Conservation (phyloP, 2,329 filamentous ascomycete genomes). For the Atkinsonella texensis region DNA sequence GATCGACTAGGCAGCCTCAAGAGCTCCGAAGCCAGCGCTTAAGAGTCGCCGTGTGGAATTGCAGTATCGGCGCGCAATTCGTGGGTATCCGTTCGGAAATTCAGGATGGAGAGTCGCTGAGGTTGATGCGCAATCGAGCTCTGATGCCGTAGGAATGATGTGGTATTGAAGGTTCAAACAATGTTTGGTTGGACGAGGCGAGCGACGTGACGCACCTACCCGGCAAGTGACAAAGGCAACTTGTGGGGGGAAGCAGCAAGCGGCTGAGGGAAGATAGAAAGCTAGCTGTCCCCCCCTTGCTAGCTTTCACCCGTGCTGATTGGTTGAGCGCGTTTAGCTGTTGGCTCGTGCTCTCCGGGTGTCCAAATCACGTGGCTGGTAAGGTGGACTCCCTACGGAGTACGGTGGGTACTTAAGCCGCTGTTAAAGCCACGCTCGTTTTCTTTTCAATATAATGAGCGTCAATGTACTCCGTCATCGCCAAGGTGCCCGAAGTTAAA, state of each 20-base stretch:
- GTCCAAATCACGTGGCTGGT: not conserved
- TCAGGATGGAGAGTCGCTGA: not conserved
- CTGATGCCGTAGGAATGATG: not conserved
- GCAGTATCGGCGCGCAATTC: not conserved
- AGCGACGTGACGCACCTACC: conserved; percentile 5
- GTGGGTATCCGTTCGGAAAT: not conserved
- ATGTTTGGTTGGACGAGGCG: not conserved
- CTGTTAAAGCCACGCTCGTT: no score
- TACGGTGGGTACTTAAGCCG: no score
- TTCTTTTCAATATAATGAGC: no score
- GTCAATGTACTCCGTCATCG: no score
- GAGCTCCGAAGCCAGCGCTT: not conserved
- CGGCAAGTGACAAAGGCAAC: conserved; percentile 3
- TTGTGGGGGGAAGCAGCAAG: not conserved
- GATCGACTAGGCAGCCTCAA: not conserved
- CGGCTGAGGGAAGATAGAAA: not conserved
- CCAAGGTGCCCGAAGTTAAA: no score
- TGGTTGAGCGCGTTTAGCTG: not conserved
- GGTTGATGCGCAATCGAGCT: not conserved
- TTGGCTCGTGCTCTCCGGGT: not conserved
- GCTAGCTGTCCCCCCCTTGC: no score
- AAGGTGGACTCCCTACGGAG: no score
- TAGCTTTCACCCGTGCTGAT: not conserved
- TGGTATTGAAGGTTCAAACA: not conserved
- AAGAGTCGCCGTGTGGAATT: not conserved